phyloP scores from a whole-genome alignment of 768 basidiomycete species.

The Coprinellus micaceus region DNA sequence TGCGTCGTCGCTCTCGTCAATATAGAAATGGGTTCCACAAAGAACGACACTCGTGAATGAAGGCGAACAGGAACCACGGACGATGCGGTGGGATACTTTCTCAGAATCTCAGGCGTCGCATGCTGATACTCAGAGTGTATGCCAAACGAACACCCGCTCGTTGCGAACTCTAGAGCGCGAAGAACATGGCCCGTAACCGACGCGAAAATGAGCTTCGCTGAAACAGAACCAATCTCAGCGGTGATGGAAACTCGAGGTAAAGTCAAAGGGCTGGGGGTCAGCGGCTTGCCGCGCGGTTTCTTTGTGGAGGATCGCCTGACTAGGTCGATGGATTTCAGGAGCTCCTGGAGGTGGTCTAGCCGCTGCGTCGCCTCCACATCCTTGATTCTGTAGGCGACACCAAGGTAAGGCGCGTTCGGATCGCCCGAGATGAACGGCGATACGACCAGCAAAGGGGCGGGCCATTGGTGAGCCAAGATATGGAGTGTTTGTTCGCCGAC shows the following conservation, averaged over 20 bases:
- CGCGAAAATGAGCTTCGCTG: conserved; percentile 50
- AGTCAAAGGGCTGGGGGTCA: conserved; percentile 24
- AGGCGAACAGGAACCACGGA: conserved; percentile 45
- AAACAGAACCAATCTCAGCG: conserved; percentile 46
- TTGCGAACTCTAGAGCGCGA: conserved; percentile 53
- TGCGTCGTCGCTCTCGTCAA: conserved; percentile 42
- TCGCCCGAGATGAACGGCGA: conserved; percentile 52
- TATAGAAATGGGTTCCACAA: conserved; percentile 50
- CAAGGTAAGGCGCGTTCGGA: conserved; percentile 55
- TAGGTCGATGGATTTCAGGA: conserved; percentile 24
- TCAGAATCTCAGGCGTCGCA: conserved; percentile 21
- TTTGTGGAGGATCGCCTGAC: conserved; percentile 12
- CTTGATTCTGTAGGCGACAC: conserved; percentile 41
- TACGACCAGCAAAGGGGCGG: conserved; percentile 48
- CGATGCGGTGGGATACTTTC: conserved; percentile 25
- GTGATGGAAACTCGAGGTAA: conserved; percentile 51
- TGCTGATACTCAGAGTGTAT: conserved; percentile 39
- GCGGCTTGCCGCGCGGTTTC: conserved; percentile 11
- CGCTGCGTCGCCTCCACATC: conserved; percentile 50
- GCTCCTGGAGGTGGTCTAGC: conserved; percentile 45
- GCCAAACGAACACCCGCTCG: conserved; percentile 46
- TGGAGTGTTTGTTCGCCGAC: conserved; percentile 39
- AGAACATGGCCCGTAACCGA: conserved; percentile 36
- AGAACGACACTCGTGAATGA: conserved; percentile 36
- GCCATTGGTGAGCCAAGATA: conserved; percentile 57